These are phyloP conservation scores for Malassezia vespertilionis DNA, from an alignment of 1,284 basidiomycete species.

Conservation along the genomic window DNA sequence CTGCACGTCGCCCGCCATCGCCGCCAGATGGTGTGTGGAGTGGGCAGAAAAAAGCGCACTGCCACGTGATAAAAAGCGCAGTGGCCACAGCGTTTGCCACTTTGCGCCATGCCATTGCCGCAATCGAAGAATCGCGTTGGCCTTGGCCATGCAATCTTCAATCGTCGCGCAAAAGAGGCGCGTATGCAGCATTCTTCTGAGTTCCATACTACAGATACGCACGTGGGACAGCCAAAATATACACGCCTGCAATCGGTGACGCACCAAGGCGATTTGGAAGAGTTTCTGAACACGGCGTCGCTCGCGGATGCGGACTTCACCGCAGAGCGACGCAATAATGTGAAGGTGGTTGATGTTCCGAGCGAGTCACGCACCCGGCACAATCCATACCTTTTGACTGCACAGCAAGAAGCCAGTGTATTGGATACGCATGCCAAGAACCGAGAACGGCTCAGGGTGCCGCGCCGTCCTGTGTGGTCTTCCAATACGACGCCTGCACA, in stretches of 20 bases:
- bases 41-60: slow-evolving; percentile 5
- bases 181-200: slow-evolving; percentile 27
- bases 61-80: slow-evolving; percentile 12
- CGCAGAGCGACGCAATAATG: slow-evolving; percentile 75
- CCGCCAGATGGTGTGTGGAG: not conserved
- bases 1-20: slow-evolving; percentile 6
- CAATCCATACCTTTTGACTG: slow-evolving; percentile 78
- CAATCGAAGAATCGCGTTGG: slow-evolving; percentile 45
- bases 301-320: slow-evolving; percentile 92
- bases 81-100: not conserved
- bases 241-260: slow-evolving; percentile 73
- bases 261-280: slow-evolving; percentile 88
- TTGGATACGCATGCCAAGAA: slow-evolving; percentile 37
- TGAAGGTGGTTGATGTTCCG: slow-evolving; percentile 72
- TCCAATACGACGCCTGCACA: slow-evolving; percentile 36
- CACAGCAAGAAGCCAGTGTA: slow-evolving; percentile 65
- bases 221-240: slow-evolving; percentile 47
- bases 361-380: slow-evolving; percentile 34
- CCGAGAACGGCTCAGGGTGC: slow-evolving; percentile 38
- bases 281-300: slow-evolving; percentile 88
- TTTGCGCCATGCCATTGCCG: slow-evolving; percentile 34
- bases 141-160: slow-evolving; percentile 41
- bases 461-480: slow-evolving; percentile 39
- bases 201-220: slow-evolving; percentile 43
- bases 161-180: slow-evolving; percentile 39